phyloP scores from a whole-genome alignment of 352 stramenopile genomes.

The Phytophthora multivora region DNA sequence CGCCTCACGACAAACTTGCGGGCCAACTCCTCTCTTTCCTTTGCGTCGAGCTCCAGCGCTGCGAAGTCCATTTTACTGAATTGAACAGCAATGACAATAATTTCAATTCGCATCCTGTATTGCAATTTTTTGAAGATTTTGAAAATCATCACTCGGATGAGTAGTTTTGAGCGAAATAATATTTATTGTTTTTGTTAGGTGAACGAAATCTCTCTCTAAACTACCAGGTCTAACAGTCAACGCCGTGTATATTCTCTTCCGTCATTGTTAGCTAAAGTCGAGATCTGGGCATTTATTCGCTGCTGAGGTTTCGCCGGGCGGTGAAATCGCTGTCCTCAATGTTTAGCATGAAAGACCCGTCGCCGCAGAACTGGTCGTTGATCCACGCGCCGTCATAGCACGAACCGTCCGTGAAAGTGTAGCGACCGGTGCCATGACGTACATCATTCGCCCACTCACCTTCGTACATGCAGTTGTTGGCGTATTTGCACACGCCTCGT shows the following conservation, averaged over 20 bases:
- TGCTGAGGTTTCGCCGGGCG: background rate
- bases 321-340: constrained; percentile 29
- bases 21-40: too few relatives aligned
- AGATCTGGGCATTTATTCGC: constrained; percentile 1
- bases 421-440: constrained; percentile 78
- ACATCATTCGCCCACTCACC: constrained; percentile 83
- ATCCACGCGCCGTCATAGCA: constrained; percentile 88
- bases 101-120: too few relatives aligned
- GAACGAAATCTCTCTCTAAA: too few relatives aligned
- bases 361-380: constrained; percentile 70
- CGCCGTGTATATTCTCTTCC: constrained; percentile 7
- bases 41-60: too few relatives aligned
- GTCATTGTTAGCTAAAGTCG: background rate
- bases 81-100: too few relatives aligned
- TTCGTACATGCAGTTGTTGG: constrained; percentile 75
- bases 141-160: too few relatives aligned
- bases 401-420: constrained; percentile 73
- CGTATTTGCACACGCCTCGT: constrained; percentile 58
- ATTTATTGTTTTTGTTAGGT: too few relatives aligned
- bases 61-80: too few relatives aligned
- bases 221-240: background rate
- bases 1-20: too few relatives aligned
- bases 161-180: too few relatives aligned
- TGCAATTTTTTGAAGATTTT: too few relatives aligned
- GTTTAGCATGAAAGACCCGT: constrained; percentile 67